Evolutionary conservation across 2,329 filamentous ascomycete genomes (phyloP), one percentile per base, ranked within the genome.

Genomic region (Beauveria scarabaeidicola): DNA sequence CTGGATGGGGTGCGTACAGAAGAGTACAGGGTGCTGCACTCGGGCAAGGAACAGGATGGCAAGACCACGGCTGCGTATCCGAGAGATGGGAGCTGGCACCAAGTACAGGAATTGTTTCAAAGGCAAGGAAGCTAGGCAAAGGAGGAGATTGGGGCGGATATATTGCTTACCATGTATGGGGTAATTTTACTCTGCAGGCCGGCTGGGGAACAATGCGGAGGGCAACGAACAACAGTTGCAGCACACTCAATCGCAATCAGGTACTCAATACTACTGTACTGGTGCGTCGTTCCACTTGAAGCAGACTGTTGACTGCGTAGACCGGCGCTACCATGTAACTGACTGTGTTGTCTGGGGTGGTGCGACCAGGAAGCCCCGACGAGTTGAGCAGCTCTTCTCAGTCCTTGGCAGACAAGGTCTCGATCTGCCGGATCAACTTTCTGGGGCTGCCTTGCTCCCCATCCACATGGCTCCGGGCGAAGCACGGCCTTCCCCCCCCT

Each of bases 381-480:
- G 48, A 52, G 43, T 58, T 52, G 56, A 58, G 56, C 48, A 27
- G 48, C 56, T 58, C 56, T 52, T 43, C 46, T 58, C 54, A 58
- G 54, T 46, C 54, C 54, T 58, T 53, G 52, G 52, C 47, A 44
- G 56, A 46, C 56, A 58, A 52, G 56, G 56, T 52, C 47, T 58
- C 56, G 56, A 58, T 58, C 56, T 58, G 47, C 56, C 48, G 56
- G 56, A 58, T 58, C 44, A 44, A 41, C 47, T 46, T 48, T 56
- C 53, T 56, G 53, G 53, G 53, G 53, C 44, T 56, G 29, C 43
- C 53, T 38, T 40, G 53, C 29, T 48, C 43, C 32, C 53, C 32
- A 25, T 25, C 21, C 43, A 56, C 29, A 56, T 17, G 43, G 53
- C 44, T 47, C 21, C 21, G 53, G 44, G 38, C 5, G 29, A 40